These are phyloP conservation scores for Coelomomyces lativittatus DNA, from an alignment of 371 early-diverging fungal species.

Conservation along the genomic window DNA sequence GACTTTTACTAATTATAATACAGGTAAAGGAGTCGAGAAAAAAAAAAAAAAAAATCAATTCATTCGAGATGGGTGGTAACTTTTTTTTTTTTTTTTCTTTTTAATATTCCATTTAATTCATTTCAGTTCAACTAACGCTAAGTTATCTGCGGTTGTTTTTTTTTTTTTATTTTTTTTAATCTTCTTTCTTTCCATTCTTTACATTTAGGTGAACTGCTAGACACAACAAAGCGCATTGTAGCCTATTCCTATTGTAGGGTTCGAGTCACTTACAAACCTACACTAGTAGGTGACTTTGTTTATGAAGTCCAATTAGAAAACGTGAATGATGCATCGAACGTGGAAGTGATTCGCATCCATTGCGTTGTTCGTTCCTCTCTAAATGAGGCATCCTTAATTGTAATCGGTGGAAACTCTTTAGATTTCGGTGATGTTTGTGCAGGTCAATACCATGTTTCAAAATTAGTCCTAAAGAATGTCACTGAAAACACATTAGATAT, in stretches of 20 bases:
- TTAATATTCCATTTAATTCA: no score
- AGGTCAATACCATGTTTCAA: conserved; percentile 60
- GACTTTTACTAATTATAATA: conserved; percentile 53
- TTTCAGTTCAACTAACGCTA: no score
- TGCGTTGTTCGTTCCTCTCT: conserved; percentile 58
- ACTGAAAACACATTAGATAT: conserved; percentile 60
- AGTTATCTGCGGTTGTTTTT: no score
- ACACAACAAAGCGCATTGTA: conserved; percentile 29
- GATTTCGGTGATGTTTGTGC: conserved; percentile 89
- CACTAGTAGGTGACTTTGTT: conserved; percentile 67
- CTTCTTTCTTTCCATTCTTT: not conserved
- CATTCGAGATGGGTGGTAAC: no score
- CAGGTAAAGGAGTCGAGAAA: no score
- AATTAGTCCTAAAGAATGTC: conserved; percentile 63
- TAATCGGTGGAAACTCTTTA: conserved; percentile 54
- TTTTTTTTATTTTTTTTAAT: not conserved
- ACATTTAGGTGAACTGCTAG: conserved; percentile 6
- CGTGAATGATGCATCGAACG: conserved; percentile 65
- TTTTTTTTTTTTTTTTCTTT: no score
- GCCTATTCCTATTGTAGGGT: conserved; percentile 54
- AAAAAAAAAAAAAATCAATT: conserved; percentile 24
- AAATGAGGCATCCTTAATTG: conserved; percentile 53
- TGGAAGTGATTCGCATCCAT: conserved; percentile 58
- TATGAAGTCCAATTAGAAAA: conserved; percentile 79
- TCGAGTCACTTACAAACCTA: conserved; percentile 66